Evolutionary conservation across 1,284 basidiomycete genomes (phyloP), one percentile per base, ranked within the genome.

Genomic region (Apiotrichum sp.): DNA sequence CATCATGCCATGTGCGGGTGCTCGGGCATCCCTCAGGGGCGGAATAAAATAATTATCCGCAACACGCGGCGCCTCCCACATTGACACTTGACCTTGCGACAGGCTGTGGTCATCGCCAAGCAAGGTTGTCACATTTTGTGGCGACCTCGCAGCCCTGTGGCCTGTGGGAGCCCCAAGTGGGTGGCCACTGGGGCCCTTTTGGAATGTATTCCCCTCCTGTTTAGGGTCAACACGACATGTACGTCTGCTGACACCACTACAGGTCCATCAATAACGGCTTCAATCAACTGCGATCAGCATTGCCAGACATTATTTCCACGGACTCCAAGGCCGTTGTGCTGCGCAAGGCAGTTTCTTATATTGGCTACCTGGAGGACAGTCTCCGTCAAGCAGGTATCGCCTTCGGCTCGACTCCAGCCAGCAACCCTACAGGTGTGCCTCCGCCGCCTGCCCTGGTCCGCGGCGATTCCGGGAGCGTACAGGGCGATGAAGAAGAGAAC

Each of bases 261-360:
- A 74, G 72, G 55, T 74, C 72, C 1, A 74, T 74, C 54, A 74
- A 74, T 55, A 62, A 67, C 2, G 73, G 73, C 1, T 74, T 74
- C 59, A 58, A 64, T 49, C 53, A 64, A 6, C 63, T 74, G 2
- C 67, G 73, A 0, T 42, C 56, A 7, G 66, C 65, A 4, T 56
- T 73, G 5, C 71, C 73, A 1, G 57, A 58, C 6, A 56, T 69
- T 11, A 55, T 70, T 5, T 58, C 69, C 0, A 70, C 69, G 38
- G 73, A 74, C 55, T 70, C 68, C 11, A 74, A 74, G 59, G 73
- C 73, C 4, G 67, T 73, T 53, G 65, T 73, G 41, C 63, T 74
- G 7, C 69, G 69, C 40, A 74, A 74, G 61, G 73, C 73, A 9
- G 71, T 73, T 10, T 55, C 62, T 1, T 67, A 72, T 52, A 73